A percentile compares a stretch with the other conserved stretches of the same genome.
These are phyloP conservation scores for Penicillium mononematosum DNA, from an alignment of 495 filamentous ascomycete species.

Conservation along the genomic window DNA sequence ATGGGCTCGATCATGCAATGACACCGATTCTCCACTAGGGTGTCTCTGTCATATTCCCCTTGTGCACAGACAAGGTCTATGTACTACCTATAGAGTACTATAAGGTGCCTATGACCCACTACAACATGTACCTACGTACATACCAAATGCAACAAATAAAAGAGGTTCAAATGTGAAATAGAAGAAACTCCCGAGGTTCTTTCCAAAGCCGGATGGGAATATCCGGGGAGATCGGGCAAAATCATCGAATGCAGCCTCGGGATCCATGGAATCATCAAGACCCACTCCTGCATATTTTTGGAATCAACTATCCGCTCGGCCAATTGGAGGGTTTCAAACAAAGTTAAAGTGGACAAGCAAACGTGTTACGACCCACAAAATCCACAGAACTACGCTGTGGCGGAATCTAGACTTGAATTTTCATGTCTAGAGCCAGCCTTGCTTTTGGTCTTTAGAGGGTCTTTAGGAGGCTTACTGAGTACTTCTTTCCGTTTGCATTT, in stretches of 20 bases:
- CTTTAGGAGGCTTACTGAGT: slow-evolving; percentile 4
- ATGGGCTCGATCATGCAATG: neutral
- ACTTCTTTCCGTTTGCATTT: slow-evolving; percentile 10
- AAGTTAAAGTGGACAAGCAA: slow-evolving; percentile 8
- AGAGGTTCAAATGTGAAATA: neutral
- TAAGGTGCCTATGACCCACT: neutral
- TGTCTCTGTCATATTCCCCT: neutral
- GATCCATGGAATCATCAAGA: neutral
- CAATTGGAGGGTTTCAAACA: neutral
- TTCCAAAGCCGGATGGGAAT: slow-evolving; percentile 8
- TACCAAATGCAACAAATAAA: neutral
- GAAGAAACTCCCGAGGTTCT: neutral
- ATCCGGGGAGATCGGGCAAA: slow-evolving; percentile 15
- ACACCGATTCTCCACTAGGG: neutral
- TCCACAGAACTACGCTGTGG: slow-evolving; percentile 9
- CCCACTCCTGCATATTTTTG: slow-evolving; percentile 9
- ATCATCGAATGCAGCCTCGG: slow-evolving; percentile 9
- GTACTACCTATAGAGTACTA: neutral
- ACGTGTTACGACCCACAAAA: slow-evolving; percentile 7
- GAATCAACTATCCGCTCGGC: neutral
- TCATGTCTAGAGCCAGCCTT: slow-evolving; percentile 6
- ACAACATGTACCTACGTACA: neutral
- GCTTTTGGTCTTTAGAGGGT: neutral
- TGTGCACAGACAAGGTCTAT: neutral
- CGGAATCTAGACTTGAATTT: slow-evolving; percentile 13